These are phyloP conservation scores for Penicillium nordicum DNA, from an alignment of 2,329 filamentous ascomycete genomes.

Conservation along the genomic window DNA sequence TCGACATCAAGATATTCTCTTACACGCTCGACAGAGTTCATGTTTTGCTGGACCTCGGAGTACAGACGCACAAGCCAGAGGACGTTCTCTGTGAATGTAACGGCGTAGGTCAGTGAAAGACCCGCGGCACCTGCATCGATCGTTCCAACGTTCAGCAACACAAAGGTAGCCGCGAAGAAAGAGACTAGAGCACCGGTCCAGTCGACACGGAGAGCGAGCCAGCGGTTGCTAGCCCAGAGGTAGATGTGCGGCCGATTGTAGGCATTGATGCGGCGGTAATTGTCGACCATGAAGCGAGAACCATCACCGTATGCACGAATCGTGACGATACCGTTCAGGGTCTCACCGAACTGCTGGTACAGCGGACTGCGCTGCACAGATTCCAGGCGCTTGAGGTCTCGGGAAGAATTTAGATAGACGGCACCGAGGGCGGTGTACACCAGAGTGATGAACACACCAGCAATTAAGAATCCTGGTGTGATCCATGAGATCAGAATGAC, in stretches of 20 bases:
- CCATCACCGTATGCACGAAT: slow-evolving; percentile 96
- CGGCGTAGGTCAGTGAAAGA: slow-evolving; percentile 90
- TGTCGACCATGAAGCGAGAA: slow-evolving; percentile 87
- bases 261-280: slow-evolving; percentile 80
- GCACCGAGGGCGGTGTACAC: slow-evolving; percentile 79
- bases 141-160: slow-evolving; percentile 74
- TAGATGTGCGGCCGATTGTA: slow-evolving; percentile 94
- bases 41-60: slow-evolving; percentile 94
- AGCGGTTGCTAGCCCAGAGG: slow-evolving; percentile 93
- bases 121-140: slow-evolving; percentile 91
- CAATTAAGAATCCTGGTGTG: slow-evolving; percentile 85
- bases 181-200: slow-evolving; percentile 84
- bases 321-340: slow-evolving; percentile 87
- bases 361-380: slow-evolving; percentile 90
- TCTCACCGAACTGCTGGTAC: slow-evolving; percentile 98
- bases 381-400: slow-evolving; percentile 91
- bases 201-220: slow-evolving; percentile 91
- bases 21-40: slow-evolving; percentile 97
- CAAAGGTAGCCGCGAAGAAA: slow-evolving; percentile 90
- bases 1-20: slow-evolving; percentile 97
- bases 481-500: slow-evolving; percentile 82
- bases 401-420: slow-evolving; percentile 89
- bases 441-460: slow-evolving; percentile 76
- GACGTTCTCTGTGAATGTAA: slow-evolving; percentile 95
- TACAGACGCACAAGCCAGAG: slow-evolving; percentile 95